phyloP scores from a whole-genome alignment of 257 asterid genomes.

The Oldenlandia corymbosa region DNA sequence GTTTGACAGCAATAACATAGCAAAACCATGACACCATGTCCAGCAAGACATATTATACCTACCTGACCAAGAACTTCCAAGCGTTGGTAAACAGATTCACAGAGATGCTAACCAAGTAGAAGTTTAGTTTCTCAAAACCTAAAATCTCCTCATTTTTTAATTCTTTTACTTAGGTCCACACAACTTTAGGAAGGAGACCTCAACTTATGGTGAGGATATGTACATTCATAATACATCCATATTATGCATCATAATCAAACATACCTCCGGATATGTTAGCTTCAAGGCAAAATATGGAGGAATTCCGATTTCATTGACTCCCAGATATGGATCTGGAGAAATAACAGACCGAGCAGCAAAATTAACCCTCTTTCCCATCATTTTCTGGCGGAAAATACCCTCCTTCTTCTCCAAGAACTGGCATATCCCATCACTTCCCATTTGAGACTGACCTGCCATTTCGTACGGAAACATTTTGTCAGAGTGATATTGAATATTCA shows the following conservation, averaged over 20 bases:
- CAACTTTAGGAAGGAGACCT: neutral
- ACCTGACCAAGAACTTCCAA: neutral
- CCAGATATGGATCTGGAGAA: constrained; percentile 92
- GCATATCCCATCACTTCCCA: constrained; percentile 58
- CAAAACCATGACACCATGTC: neutral
- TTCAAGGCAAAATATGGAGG: constrained; percentile 93
- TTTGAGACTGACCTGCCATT: constrained; percentile 54
- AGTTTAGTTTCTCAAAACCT: neutral
- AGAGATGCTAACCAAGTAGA: neutral
- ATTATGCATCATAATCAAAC: neutral
- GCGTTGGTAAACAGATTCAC: no score
- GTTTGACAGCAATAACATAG: neutral
- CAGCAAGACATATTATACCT: neutral
- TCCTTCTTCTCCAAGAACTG: constrained; percentile 94
- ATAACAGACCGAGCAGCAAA: constrained; percentile 96
- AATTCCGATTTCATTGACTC: constrained; percentile 94
- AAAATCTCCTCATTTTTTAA: neutral
- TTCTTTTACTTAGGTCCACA: neutral
- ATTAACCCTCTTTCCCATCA: constrained; percentile 99
- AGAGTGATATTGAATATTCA: neutral
- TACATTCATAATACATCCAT: neutral
- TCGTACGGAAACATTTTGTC: constrained; percentile 11
- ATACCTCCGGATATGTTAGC: constrained; percentile 93
- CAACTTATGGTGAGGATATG: neutral
- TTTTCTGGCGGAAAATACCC: constrained; percentile 94